Percentiles rank a stretch among this genome's conserved stretches.
Conservation (phyloP, 176 grass and related monocot genomes). For the Aegilops sharonensis region DNA sequence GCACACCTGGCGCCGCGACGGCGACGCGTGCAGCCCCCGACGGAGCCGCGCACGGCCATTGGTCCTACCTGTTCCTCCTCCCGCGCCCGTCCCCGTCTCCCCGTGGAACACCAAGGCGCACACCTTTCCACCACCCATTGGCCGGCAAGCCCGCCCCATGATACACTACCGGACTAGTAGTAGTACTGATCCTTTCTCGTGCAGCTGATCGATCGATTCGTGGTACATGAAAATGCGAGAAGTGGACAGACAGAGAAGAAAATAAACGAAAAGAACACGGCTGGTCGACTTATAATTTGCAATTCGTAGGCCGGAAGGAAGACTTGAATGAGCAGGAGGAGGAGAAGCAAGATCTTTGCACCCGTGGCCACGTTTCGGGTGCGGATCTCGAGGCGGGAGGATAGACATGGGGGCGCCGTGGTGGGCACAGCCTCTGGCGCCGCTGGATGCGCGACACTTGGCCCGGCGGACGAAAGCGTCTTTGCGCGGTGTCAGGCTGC, state of each 20-base stretch:
- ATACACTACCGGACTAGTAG: neutral
- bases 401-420: conserved; percentile 31
- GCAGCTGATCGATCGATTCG: neutral
- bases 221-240: neutral
- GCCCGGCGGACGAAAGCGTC: conserved; percentile 25
- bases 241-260: neutral
- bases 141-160: neutral
- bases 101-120: neutral
- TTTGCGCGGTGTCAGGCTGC: conserved; percentile 21
- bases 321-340: neutral
- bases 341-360: neutral
- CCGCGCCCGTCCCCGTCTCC: conserved; percentile 15
- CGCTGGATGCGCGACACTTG: conserved; percentile 39
- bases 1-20: conserved; percentile 35
- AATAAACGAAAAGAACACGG: neutral
- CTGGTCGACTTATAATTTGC: neutral
- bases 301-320: neutral
- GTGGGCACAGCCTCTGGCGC: neutral
- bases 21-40: neutral
- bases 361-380: conserved; percentile 32
- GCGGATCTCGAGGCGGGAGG: conserved; percentile 31
- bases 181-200: neutral
- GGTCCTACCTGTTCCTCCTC: conserved; percentile 31
- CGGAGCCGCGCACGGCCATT: neutral
- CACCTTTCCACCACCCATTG: conserved; percentile 41